Base-by-base conservation (phyloP, 495 filamentous ascomycete genomes). In the Amorphotheca resinae region DNA sequence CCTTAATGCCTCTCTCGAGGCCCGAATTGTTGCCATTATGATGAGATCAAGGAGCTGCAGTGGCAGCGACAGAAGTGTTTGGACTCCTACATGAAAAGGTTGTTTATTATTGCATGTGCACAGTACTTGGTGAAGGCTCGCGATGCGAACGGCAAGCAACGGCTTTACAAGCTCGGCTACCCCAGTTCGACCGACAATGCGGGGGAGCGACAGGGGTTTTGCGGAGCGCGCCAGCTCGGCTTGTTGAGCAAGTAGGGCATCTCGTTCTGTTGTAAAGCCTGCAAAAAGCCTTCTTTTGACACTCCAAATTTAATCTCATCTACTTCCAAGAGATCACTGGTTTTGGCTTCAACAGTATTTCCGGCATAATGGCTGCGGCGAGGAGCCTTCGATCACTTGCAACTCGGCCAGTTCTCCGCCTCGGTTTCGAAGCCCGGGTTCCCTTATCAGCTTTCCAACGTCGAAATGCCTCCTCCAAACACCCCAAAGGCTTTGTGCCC, bases 401-500 rank as follows among this genome's bases (percentile, higher is more conserved):
- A 38, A 28, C 49, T 28, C 52, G 41, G 16, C 48, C 55, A 33
- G 16, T 36, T 42, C 39, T 36, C 48, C 33, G n/a, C 9, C 2
- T 36, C 33, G 26, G 23, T 52, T 12, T 34, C 26, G 36, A 45
- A 45, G 31, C 44, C 40, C 22, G 18, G 34, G 7, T 46, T 18
- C 12, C 49, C 1, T 47, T 55, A 35, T 46, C 54, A 39, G 44
- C 43, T 18, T 52, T 52, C 43, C 59, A 60, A 54, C 63, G 49
- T 14, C 60, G 70, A 40, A 56, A 65, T 46, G 68, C 68, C 35
- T 79, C 81, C 23, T 82, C 82, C 9, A 95, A 94, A 58, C 91
- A 95, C 61, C 87, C 91, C 3, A 66, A 76, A 22, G 81, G 78
- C 52, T 98, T 98, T 61, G 68, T 64, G 5, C 73, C 87, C 25